Percentiles rank a stretch among this genome's conserved stretches.
Conservation (phyloP, 2,329 filamentous ascomycete species). For the Fusarium brevicatenulatum region DNA sequence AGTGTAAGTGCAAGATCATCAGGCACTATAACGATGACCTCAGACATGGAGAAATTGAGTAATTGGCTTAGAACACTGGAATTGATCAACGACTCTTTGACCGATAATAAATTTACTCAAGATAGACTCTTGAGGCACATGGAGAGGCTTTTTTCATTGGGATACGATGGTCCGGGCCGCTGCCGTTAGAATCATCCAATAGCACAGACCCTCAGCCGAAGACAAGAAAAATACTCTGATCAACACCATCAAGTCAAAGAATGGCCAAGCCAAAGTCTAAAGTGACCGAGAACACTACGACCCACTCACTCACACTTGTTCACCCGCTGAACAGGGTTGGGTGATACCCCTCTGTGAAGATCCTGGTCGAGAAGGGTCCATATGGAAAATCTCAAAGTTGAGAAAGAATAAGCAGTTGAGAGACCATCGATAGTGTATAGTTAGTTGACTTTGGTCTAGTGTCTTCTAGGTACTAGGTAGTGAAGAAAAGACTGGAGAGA, state of each 20-base stretch:
- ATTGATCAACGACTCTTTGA: conserved; percentile 27
- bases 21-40: conserved; percentile 32
- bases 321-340: conserved; percentile 27
- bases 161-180: conserved; percentile 21
- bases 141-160: not conserved
- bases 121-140: not conserved
- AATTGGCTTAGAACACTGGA: conserved; percentile 4
- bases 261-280: conserved; percentile 10
- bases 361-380: conserved; percentile 17
- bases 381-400: not conserved
- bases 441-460: not conserved
- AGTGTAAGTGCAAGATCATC: conserved; percentile 18
- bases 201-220: not conserved
- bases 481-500: not conserved
- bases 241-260: not conserved
- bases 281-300: conserved; percentile 18
- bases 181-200: conserved; percentile 27
- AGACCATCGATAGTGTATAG: not conserved
- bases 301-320: conserved; percentile 17
- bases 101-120: not conserved
- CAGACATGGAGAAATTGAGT: conserved; percentile 6
- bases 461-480: not conserved
- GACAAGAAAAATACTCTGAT: conserved; percentile 8
- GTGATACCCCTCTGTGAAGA: conserved; percentile 4
- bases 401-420: not conserved